Percentiles rank a stretch among this genome's conserved stretches.
Evolutionary conservation across 2,329 filamentous ascomycete genomes (phyloP).

Genomic region (Aspergillus arachidicola): DNA sequence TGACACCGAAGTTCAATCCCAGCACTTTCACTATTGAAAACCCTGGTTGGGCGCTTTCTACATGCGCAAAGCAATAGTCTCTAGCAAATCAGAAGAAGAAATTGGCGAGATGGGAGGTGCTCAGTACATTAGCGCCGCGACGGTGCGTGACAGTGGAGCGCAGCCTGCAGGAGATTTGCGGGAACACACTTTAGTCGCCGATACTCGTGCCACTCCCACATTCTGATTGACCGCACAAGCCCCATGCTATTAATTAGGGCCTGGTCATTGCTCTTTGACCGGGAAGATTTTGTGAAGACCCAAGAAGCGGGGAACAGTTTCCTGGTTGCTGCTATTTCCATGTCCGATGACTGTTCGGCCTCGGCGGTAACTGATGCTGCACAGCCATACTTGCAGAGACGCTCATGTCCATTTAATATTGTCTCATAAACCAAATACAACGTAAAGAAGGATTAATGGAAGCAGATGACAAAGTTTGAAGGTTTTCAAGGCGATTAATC

Average conservation of each 20-base stretch:
- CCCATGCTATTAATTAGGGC: conserved; percentile 1
- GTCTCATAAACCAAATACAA: not conserved
- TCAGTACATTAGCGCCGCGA: conserved; percentile 18
- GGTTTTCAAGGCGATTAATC: not conserved
- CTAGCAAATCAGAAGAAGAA: conserved; percentile 14
- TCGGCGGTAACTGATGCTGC: conserved; percentile 5
- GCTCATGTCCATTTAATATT: not conserved
- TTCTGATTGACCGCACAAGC: conserved; percentile 18
- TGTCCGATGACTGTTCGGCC: not conserved
- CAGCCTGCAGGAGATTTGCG: conserved; percentile 23
- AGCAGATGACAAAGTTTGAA: not conserved
- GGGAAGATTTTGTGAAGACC: conserved; percentile 14
- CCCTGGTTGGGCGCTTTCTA: conserved; percentile 19
- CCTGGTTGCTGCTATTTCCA: conserved; percentile 1
- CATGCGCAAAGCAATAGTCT: conserved; percentile 6
- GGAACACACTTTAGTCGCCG: conserved; percentile 24
- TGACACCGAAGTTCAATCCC: not conserved
- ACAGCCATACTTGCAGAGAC: not conserved
- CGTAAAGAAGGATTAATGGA: not conserved
- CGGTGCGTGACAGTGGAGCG: conserved; percentile 22
- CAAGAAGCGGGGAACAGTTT: conserved; percentile 8
- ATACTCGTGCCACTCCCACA: conserved; percentile 11
- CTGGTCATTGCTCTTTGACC: conserved; percentile 4
- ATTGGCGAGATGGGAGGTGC: conserved; percentile 10
- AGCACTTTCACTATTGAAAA: conserved; percentile 4